Evolutionary conservation across 345 rosid species (phyloP), one percentile per base, ranked within the genome.

Genomic region (Aethionema arabicum): DNA sequence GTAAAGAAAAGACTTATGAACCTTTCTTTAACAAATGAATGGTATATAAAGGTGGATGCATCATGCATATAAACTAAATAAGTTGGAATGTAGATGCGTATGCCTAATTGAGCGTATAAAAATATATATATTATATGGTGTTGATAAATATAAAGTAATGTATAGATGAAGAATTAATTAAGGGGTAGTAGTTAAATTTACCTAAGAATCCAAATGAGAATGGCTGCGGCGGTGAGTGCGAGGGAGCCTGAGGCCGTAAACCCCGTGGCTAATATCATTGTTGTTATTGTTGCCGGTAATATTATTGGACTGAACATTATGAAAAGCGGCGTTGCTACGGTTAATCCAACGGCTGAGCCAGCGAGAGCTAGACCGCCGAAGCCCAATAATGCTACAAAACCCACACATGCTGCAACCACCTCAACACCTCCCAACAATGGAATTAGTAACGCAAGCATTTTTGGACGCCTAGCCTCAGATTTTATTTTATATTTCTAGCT

Each of bases 271-370:
- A 82, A 4, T 40, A 82, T 59, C 12, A 77, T 67, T 12, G 71
- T 69, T 0, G 84, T 58, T 63, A 85, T 72, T 11, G 84, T 73
- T 3, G 91, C 90, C 5, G 96, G 98, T 67, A 91, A 79, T 13
- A 91, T 78, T 42, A 91, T 83, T 0, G 96, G 98, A 63, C 96
- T 91, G 83, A 81, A 85, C 14, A 88, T 78, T 62, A 91, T 75
- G 41, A 88, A 68, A 46, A 88, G 66, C 0, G 95, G 98, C 7
- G 95, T 91, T 61, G 79, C 83, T 5, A 87, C 42, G 68, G 78
- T 61, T 58, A 91, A 78, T 12, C 72, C 84, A 27, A 85, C 84
- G 45, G 84, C 82, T 0, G 96, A 79, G 42, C 74, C 86, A 4
- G 74, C 82, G 0, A 91, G 70, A 51, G 71, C 83, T 50, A 88